Evolutionary conservation across 2,329 filamentous ascomycete species (phyloP).

Genomic region (Talaromyces sp.): DNA sequence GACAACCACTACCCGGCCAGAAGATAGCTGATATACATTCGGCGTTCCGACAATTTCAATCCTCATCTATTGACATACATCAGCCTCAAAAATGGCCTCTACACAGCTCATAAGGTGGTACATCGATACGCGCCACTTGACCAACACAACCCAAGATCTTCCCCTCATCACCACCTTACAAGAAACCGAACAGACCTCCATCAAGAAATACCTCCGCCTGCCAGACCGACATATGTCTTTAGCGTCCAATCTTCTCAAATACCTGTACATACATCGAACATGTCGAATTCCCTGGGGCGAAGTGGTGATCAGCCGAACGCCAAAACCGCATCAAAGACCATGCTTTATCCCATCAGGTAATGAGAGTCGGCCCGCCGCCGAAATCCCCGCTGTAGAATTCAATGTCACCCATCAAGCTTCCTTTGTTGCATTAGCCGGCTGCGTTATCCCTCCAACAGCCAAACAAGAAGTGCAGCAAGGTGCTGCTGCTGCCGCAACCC

Average conservation of each 20-base stretch:
- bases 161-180: slow-evolving; percentile 41
- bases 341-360: slow-evolving; percentile 48
- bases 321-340: slow-evolving; percentile 48
- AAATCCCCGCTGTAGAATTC: slow-evolving; percentile 51
- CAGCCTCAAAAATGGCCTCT: not conserved
- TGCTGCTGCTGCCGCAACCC: not conserved
- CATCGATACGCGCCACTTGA: slow-evolving; percentile 40
- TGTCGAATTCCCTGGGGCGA: slow-evolving; percentile 56
- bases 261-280: slow-evolving; percentile 54
- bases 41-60: not conserved
- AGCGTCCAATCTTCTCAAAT: slow-evolving; percentile 59
- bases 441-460: slow-evolving; percentile 25
- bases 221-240: slow-evolving; percentile 59
- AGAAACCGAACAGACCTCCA: slow-evolving; percentile 48
- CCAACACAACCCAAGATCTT: slow-evolving; percentile 29
- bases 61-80: not conserved
- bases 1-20: not conserved
- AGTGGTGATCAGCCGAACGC: slow-evolving; percentile 52
- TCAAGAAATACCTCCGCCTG: slow-evolving; percentile 50
- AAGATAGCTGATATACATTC: not conserved
- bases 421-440: slow-evolving; percentile 57
- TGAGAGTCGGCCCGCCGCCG: slow-evolving; percentile 20
- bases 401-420: slow-evolving; percentile 64
- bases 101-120: slow-evolving; percentile 41
- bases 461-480: not conserved